A percentile compares a stretch with the other conserved stretches of the same genome.
Conservation (phyloP, 2,329 filamentous ascomycete species). For the Dissoconium aciculare region DNA sequence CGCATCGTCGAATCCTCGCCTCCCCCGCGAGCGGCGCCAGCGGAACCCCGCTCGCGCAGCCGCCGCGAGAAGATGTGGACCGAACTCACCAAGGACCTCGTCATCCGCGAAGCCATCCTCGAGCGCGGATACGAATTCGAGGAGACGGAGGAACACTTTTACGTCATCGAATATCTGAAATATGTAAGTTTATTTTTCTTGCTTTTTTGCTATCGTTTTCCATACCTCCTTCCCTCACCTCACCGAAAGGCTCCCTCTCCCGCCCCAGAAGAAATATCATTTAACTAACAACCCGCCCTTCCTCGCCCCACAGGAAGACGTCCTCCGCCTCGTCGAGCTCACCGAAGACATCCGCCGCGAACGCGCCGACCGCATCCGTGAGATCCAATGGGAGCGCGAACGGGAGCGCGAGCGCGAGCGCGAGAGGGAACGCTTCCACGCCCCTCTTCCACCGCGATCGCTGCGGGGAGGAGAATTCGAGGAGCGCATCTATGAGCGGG, state of each 20-base stretch:
- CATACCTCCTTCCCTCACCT: background rate
- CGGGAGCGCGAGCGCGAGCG: constrained; percentile 35
- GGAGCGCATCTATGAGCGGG: constrained; percentile 51
- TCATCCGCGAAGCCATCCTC: constrained; percentile 74
- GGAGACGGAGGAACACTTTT: constrained; percentile 79
- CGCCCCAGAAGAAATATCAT: too few relatives aligned
- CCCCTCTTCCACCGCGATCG: constrained; percentile 21
- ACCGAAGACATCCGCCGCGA: constrained; percentile 66
- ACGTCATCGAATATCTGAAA: constrained; percentile 77
- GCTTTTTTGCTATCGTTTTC: background rate
- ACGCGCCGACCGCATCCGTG: constrained; percentile 41
- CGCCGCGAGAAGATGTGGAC: constrained; percentile 59
- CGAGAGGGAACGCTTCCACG: constrained; percentile 35
- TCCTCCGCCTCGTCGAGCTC: constrained; percentile 66
- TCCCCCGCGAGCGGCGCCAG: constrained; percentile 7
- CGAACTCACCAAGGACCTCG: constrained; percentile 87
- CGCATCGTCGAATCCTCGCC: constrained; percentile 12
- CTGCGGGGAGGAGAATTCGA: constrained; percentile 41
- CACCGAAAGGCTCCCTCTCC: constrained; percentile 4
- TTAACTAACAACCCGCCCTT: too few relatives aligned
- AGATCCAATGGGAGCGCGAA: constrained; percentile 47
- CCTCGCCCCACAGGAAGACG: constrained; percentile 62
- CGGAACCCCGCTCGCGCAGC: constrained; percentile 13
- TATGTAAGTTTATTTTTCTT: constrained; percentile 49
- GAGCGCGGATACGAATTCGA: constrained; percentile 74